Percentiles rank a stretch among this genome's conserved stretches.
These are phyloP conservation scores for Haematococcus sp. DNA, from an alignment of 139 green algal species.

Conservation along the genomic window DNA sequence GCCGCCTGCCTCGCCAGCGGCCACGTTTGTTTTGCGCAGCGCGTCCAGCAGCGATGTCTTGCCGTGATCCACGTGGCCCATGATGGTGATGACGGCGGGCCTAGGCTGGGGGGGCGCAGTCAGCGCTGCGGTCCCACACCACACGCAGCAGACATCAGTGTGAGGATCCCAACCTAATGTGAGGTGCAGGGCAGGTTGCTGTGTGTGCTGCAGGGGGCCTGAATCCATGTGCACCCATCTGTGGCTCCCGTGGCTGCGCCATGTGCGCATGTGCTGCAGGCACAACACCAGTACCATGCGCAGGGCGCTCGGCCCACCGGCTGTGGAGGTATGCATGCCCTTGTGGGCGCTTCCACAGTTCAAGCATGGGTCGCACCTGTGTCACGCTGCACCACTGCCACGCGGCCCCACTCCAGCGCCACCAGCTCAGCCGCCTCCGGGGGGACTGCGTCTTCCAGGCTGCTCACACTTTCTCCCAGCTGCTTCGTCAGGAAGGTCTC, in stretches of 20 bases:
- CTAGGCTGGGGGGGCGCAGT: constrained; percentile 39
- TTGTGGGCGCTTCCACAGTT: too few species aligned
- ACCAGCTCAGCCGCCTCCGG: constrained; percentile 67
- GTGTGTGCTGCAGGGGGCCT: neutral
- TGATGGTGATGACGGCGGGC: constrained; percentile 84
- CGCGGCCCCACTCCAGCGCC: constrained; percentile 60
- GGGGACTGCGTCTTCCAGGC: constrained; percentile 14
- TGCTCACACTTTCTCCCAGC: constrained; percentile 13
- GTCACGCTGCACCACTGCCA: constrained; percentile 27
- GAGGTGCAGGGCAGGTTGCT: neutral
- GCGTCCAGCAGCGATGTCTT: constrained; percentile 93
- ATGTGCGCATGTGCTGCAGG: too few species aligned
- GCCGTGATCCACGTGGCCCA: constrained; percentile 95
- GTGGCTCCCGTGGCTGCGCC: too few species aligned
- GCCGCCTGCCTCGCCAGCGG: constrained; percentile 85
- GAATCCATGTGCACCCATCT: neutral
- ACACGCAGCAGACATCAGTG: neutral
- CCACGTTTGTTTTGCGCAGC: constrained; percentile 79
- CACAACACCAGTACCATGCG: too few species aligned
- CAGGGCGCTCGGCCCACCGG: too few species aligned
- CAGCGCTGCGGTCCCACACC: constrained; percentile 9
- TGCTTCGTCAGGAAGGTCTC: constrained; percentile 37
- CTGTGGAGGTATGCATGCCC: too few species aligned
- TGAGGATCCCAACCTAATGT: neutral
- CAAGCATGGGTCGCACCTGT: too few species aligned